Evolutionary conservation across 495 filamentous ascomycete species (phyloP).

Genomic region (Filosporella fistucella): DNA sequence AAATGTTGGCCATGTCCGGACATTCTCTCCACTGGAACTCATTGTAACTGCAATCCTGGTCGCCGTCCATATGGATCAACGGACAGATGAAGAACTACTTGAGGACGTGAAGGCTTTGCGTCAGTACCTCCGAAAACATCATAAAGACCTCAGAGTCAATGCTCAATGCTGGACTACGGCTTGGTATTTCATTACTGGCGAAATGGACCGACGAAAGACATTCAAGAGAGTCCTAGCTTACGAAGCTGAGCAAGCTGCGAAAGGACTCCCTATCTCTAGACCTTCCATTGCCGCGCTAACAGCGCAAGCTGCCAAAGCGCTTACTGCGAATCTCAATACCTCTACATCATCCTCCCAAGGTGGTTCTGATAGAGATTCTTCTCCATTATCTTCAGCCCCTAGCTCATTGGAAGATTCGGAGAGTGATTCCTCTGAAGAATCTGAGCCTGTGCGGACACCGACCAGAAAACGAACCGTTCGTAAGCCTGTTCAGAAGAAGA

Average conservation of each 20-base stretch:
- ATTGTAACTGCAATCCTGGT: conserved; percentile 37
- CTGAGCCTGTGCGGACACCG: no score
- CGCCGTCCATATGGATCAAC: conserved; percentile 30
- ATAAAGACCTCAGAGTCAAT: conserved; percentile 38
- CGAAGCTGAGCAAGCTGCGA: no score
- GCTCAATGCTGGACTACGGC: conserved; percentile 30
- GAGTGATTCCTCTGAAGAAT: no score
- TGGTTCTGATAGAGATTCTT: no score
- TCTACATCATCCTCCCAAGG: no score
- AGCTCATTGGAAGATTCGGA: conserved; percentile 4
- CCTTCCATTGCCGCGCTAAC: background rate
- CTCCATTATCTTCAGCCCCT: conserved; percentile 1
- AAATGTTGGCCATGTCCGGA: conserved; percentile 17
- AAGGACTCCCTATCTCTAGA: background rate
- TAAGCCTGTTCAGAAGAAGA: no score
- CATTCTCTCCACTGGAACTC: conserved; percentile 43
- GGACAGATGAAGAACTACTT: conserved; percentile 30
- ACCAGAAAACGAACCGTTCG: no score
- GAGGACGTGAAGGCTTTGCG: conserved; percentile 38
- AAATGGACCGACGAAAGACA: no score
- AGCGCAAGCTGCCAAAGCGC: background rate
- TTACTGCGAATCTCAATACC: background rate
- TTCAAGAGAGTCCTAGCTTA: no score
- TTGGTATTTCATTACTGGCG: conserved; percentile 33
- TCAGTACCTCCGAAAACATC: conserved; percentile 26